These are phyloP conservation scores for Ceratocystiopsis sp. DNA, from an alignment of 2,329 filamentous ascomycete species.

Conservation along the genomic window DNA sequence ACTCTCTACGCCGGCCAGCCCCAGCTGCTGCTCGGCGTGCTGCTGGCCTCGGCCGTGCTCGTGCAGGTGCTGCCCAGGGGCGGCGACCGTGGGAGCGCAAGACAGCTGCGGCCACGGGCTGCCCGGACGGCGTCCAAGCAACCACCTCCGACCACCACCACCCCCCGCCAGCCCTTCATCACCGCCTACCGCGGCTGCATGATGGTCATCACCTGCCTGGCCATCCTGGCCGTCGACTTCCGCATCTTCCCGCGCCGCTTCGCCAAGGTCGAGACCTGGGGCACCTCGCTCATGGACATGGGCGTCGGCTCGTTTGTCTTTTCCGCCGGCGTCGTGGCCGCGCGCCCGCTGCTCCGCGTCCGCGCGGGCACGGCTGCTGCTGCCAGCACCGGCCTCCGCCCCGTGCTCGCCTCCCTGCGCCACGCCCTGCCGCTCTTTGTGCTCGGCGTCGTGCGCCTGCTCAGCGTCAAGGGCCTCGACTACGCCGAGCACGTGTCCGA, in stretches of 20 bases:
- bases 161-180: conserved; percentile 61
- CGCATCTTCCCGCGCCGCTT: conserved; percentile 82
- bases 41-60: conserved; percentile 53
- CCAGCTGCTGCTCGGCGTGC: conserved; percentile 54
- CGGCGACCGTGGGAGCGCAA: not conserved
- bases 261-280: conserved; percentile 98
- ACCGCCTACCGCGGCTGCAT: conserved; percentile 83
- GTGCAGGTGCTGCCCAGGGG: conserved; percentile 33
- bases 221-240: conserved; percentile 96
- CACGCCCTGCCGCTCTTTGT: conserved; percentile 71
- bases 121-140: not conserved
- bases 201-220: conserved; percentile 77
- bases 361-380: conserved; percentile 24
- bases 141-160: not conserved
- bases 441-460: conserved; percentile 63
- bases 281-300: conserved; percentile 96
- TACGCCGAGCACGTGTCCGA: conserved; percentile 96
- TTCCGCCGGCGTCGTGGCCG: conserved; percentile 78
- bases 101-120: conserved; percentile 15
- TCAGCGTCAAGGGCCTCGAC: conserved; percentile 83
- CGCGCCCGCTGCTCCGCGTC: conserved; percentile 60
- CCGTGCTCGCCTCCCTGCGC: conserved; percentile 50
- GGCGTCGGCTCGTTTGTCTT: conserved; percentile 97
- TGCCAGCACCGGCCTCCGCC: conserved; percentile 22
- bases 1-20: conserved; percentile 70